phyloP scores from a whole-genome alignment of 2,329 filamentous ascomycete species.

The Didymella pomorum region DNA sequence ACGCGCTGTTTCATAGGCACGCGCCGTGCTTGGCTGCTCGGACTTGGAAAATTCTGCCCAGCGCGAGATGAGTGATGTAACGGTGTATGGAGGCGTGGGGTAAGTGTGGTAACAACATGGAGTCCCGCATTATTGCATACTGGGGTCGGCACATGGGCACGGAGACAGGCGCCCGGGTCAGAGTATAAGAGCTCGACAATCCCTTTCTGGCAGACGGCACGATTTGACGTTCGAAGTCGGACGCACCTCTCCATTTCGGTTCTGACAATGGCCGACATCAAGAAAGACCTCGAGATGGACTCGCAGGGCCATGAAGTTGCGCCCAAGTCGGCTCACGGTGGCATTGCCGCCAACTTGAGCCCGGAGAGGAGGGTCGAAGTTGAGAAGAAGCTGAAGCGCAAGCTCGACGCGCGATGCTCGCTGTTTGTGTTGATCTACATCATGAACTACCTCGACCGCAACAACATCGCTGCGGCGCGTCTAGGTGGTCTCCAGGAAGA shows the following conservation, averaged over 20 bases:
- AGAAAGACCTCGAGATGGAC: constrained; percentile 16
- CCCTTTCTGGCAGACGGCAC: constrained; percentile 1
- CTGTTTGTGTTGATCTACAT: constrained; percentile 50
- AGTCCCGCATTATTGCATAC: constrained; percentile 16
- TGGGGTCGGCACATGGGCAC: constrained; percentile 20
- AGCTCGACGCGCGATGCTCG: constrained; percentile 44
- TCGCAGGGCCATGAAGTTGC: constrained; percentile 16
- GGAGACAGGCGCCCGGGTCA: neutral
- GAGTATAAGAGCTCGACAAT: constrained; percentile 14
- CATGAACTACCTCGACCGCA: constrained; percentile 46
- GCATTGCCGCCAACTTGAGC: constrained; percentile 36
- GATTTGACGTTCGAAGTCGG: constrained; percentile 18
- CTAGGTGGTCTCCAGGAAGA: constrained; percentile 46
- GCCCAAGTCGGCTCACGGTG: constrained; percentile 13
- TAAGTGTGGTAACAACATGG: constrained; percentile 19
- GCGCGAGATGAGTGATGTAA: constrained; percentile 21
- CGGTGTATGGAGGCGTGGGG: constrained; percentile 17
- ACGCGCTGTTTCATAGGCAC: constrained; percentile 9
- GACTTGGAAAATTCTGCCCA: constrained; percentile 18
- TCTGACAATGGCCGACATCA: constrained; percentile 21
- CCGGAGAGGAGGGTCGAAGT: constrained; percentile 42
- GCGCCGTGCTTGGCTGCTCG: constrained; percentile 10
- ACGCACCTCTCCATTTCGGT: constrained; percentile 5
- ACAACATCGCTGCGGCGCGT: constrained; percentile 48
- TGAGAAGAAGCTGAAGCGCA: constrained; percentile 47